Base-by-base conservation (phyloP, 2,329 filamentous ascomycete genomes). In the Lecanicillium sp. region DNA sequence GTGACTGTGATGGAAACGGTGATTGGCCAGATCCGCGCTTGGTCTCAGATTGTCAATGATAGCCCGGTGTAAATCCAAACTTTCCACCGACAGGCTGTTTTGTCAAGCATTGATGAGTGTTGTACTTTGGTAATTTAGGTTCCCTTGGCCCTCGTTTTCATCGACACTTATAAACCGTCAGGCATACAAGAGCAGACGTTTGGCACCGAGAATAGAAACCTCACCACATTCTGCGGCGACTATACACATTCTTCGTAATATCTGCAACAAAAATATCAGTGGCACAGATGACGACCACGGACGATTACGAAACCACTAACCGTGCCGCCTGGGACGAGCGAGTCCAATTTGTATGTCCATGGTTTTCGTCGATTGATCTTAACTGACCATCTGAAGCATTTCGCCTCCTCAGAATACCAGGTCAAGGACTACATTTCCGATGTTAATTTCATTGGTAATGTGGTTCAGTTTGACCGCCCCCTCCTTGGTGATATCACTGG, bases 261-360 rank as follows among this genome's bases (percentile, higher is more conserved):
- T 30, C 14, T 30, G 14, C 27, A 30, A 30, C 14, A 30, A 30
- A 30, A 30, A 8, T 14, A 14, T 30, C 8, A 14, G 8, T n/a
- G 32, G 32, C 14, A 35, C n/a, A 10, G 5, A 40, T 15, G 20
- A 24, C 12, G 21, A 23, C 11, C 15, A 14, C 10, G 11, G 54
- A 43, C 23, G 48, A 44, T 17, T 50, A 50, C 26, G 48, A 50
- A 23, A 21, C 39, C 12, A 44, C 45, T 21, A 50, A 50, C 35
- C 40, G 33, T 12, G 40, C 40, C 29, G 12, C n/a, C 14, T 50
- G 48, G 48, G 48, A 50, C 26, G 48, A 50, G 24, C 40, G 48
- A n/a, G 48, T 23, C 14, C 39, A 40, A 11, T 12, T 50, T 19
- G 48, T 50, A 33, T n/a, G 48, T 44, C 15, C n/a, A 26, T 14